Conservation (phyloP, 1,284 basidiomycete species). For the Clitocybe nebularis region DNA sequence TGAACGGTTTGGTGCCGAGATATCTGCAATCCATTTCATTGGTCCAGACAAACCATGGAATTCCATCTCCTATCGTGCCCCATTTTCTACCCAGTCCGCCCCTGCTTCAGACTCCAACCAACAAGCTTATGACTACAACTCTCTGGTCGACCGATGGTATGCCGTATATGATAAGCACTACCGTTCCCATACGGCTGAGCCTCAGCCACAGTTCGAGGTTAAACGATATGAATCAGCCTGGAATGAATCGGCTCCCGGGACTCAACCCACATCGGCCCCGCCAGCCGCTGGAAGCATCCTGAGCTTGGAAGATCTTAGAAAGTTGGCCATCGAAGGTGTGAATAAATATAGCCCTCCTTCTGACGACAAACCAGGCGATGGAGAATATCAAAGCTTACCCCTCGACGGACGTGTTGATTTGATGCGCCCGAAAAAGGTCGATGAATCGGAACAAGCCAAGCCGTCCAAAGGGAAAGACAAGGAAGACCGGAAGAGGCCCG, state of each 20-base stretch:
- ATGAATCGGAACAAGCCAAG: constrained; percentile 11
- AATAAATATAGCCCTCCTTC: constrained; percentile 23
- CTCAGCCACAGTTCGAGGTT: constrained; percentile 57
- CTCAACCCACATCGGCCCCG: constrained; percentile 25
- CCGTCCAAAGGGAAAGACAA: constrained; percentile 13
- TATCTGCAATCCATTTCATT: constrained; percentile 92
- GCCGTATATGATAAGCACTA: constrained; percentile 86
- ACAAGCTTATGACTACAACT: constrained; percentile 67
- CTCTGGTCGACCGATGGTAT: constrained; percentile 88
- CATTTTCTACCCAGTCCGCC: constrained; percentile 35
- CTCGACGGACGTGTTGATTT: constrained; percentile 84
- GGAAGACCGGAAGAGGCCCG: constrained; percentile 2
- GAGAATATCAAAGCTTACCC: constrained; percentile 77
- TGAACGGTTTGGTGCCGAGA: constrained; percentile 84
- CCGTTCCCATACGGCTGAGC: constrained; percentile 45
- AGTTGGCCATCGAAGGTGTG: constrained; percentile 61
- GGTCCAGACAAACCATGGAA: constrained; percentile 93
- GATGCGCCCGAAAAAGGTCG: constrained; percentile 57
- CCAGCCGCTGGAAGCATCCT: constrained; percentile 32
- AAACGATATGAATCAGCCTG: constrained; percentile 72
- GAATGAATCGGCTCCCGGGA: constrained; percentile 44
- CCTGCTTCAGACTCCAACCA: constrained; percentile 27
- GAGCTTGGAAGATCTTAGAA: constrained; percentile 67
- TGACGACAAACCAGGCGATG: constrained; percentile 39
- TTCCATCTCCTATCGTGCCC: constrained; percentile 61